Base-by-base conservation (phyloP, 1,139 yeast genomes). In the Fermentozyma sake region DNA sequence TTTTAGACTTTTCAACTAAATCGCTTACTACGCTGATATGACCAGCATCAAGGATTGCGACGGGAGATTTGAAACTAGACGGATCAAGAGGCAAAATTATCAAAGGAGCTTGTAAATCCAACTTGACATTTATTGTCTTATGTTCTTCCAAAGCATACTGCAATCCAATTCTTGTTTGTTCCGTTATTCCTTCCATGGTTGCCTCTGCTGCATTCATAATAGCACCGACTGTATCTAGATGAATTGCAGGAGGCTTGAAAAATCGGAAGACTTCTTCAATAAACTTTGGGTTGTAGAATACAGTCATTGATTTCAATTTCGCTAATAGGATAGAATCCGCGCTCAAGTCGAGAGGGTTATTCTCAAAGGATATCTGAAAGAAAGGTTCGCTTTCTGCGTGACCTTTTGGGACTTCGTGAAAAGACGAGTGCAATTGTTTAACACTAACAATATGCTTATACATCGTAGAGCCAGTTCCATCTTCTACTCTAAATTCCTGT, bases 201-300 rank as follows among this genome's bases (percentile, higher is more conserved):
- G 91, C 87, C 39, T 89, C 96, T 0, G 99, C 98, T 0, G 96
- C 97, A 52, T 79, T 83, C 77, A 93, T 77, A 16, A 93, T 76
- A 5, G 94, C 94, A 16, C 91, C 94, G 20, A 93, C 76, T 0
- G 97, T 87, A 46, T 87, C 95, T 34, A 81, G 63, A 45, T 89
- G 95, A 19, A 78, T 76, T 34, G 76, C 77, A 9, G 96, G 96
- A 2, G 97, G 96, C 24, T 72, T 77, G 62, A 93, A 91, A 47
- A 93, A 91, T 31, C 55, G 58, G 9, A 72, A 66, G 26, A 91
- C 66, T 32, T 79, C 84, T 43, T 87, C 93, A 23, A 91, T 68
- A 45, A 93, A 85, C 29, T 62, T 70, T 5, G 87, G 81, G 51
- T 89, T 89, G 52, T 91, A 91, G 46, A 83, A 86, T 11, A 93